These are phyloP conservation scores for Aspergillus bombycis DNA, from an alignment of 2,329 filamentous ascomycete genomes.

Conservation along the genomic window DNA sequence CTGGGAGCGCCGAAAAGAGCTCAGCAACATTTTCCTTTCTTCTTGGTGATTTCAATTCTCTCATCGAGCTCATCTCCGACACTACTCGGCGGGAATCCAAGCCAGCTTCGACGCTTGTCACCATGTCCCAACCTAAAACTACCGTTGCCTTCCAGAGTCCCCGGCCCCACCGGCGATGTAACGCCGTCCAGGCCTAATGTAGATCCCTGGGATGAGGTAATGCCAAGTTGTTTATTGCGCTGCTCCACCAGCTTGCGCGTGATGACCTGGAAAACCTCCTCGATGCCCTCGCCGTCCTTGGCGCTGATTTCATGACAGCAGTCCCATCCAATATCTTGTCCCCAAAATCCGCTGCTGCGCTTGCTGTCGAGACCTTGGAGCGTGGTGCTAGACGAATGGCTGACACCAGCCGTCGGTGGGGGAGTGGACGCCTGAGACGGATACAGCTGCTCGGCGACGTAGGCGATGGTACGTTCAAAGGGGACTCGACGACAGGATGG, in stretches of 20 bases:
- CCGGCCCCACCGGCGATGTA: constrained; percentile 53
- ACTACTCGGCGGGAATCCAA: constrained; percentile 60
- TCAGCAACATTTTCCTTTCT: constrained; percentile 47
- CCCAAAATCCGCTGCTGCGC: constrained; percentile 65
- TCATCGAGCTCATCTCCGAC: constrained; percentile 39
- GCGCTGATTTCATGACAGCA: constrained; percentile 96
- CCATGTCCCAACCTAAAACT: constrained; percentile 63
- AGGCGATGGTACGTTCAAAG: constrained; percentile 94
- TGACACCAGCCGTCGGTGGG: constrained; percentile 63
- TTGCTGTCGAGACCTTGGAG: constrained; percentile 47
- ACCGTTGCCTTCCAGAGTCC: constrained; percentile 51
- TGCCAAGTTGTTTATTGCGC: constrained; percentile 55
- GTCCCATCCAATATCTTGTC: constrained; percentile 91
- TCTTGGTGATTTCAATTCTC: constrained; percentile 35
- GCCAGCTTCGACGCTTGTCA: constrained; percentile 69
- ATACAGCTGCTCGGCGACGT: constrained; percentile 88
- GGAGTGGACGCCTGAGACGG: constrained; percentile 70
- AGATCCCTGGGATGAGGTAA: constrained; percentile 44
- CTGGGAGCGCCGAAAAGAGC: neutral
- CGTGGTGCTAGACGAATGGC: constrained; percentile 21
- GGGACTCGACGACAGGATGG: constrained; percentile 79
- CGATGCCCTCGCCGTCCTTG: constrained; percentile 91
- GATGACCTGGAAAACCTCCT: constrained; percentile 91
- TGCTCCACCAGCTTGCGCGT: constrained; percentile 84
- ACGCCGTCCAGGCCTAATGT: constrained; percentile 48